phyloP scores from a whole-genome alignment of 2,329 filamentous ascomycete species.

The Alternaria atra region DNA sequence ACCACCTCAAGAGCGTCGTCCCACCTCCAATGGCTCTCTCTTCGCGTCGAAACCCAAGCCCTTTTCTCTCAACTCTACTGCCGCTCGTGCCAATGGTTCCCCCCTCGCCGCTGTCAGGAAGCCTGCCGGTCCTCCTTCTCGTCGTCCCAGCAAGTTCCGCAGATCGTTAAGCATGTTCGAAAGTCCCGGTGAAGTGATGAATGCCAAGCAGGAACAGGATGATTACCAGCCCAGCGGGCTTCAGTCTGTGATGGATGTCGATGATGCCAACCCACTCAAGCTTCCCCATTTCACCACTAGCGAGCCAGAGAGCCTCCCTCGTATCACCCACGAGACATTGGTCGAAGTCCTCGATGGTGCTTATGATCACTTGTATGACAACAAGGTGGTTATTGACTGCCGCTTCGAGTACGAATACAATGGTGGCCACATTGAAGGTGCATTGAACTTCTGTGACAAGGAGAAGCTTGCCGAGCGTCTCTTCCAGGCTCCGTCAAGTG shows the following conservation, averaged over 20 bases:
- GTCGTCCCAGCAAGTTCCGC: slow-evolving; percentile 79
- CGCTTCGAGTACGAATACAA: slow-evolving; percentile 99
- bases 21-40: slow-evolving; percentile 62
- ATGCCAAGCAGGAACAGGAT: slow-evolving; percentile 70
- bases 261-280: slow-evolving; percentile 75
- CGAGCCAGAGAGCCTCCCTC: slow-evolving; percentile 84
- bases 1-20: slow-evolving; percentile 74
- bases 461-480: slow-evolving; percentile 82
- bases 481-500: slow-evolving; percentile 69
- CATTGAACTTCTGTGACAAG: slow-evolving; percentile 97
- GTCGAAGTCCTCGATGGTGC: slow-evolving; percentile 87
- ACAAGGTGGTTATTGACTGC: slow-evolving; percentile 91
- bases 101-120: slow-evolving; percentile 76
- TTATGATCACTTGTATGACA: slow-evolving; percentile 77
- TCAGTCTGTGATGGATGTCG: slow-evolving; percentile 83
- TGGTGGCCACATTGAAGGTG: slow-evolving; percentile 91
- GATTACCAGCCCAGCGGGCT: slow-evolving; percentile 67
- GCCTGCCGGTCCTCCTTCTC: slow-evolving; percentile 67
- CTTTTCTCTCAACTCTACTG: slow-evolving; percentile 66
- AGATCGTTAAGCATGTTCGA: slow-evolving; percentile 99
- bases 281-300: slow-evolving; percentile 88
- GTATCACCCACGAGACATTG: slow-evolving; percentile 83
- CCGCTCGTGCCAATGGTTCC: slow-evolving; percentile 73
- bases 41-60: slow-evolving; percentile 71
- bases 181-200: slow-evolving; percentile 85